Evolutionary conservation across 2,329 filamentous ascomycete genomes (phyloP), one percentile per base, ranked within the genome.

Genomic region (Zelopaecilomyces penicillatus): DNA sequence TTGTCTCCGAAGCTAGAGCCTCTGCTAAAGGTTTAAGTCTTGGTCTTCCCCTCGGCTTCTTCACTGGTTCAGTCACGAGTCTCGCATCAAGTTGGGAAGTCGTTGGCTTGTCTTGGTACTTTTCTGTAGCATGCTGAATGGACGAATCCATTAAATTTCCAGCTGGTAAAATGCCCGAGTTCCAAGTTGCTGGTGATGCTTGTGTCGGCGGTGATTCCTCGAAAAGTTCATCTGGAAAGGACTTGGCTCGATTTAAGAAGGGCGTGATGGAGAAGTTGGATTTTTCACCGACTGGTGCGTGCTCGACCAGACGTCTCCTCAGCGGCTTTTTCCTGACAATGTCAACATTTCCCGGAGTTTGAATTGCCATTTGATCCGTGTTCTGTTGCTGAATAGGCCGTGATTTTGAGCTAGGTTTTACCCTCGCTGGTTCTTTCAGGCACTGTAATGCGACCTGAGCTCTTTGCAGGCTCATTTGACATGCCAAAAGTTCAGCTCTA

Each of bases 181-280:
- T 19, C 19, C 19, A 3, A 19, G 19, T 19, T 19, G 19, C 19
- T 19, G 19, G 19, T 19, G 19, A 19, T 19, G 19, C 19, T 19
- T 19, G 19, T 19, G 19, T 19, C 19, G 19, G 19, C 19, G 19
- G 19, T 19, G 19, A 19, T 12, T 54, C 45, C 6, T 60, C 60
- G 4, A 53, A 48, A 3, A 62, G 61, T 1, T 64, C 63, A 19
- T 71, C 69, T 8, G 58, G 50, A 10, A 83, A 67, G 51, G 71
- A 71, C 63, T 75, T 80, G 28, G 79, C 83, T 41, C 83, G 80
- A 63, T 90, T 95, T 49, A 97, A 72, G 69, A 95, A 96, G 0
- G 91, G 91, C 0, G 91, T 97, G 51, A 96, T 88, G 4, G 89
- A 95, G 64, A 97, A 96, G 3, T 77, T 82, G 0, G 90, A 96